Base-by-base conservation (phyloP, 169 alveolate genomes). In the Eimeria maxima region DNA sequence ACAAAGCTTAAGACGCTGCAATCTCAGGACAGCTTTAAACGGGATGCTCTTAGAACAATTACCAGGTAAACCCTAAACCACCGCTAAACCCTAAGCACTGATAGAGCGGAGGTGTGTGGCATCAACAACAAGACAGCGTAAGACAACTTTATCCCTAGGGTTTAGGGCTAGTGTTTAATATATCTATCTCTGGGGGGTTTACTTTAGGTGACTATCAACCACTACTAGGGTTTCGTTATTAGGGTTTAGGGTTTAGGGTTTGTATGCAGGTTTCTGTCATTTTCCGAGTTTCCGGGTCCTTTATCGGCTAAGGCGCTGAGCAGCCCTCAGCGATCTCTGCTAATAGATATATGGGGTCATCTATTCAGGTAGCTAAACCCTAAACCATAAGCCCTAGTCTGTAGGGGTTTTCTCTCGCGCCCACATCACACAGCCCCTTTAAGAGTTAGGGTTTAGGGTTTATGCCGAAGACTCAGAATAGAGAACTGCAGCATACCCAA, bases 281-380 rank as follows among this genome's bases (percentile, higher is more conserved):
- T 78, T 50, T 78, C 89, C 47, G 89, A 78, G 29, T 78, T 78
- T 47, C 89, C 89, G 2, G 89, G 89, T 13, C 89, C 89, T n/a
- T 67, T 78, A 18, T 78, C 89, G 13, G 89, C 89, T 18, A 78
- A 78, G 89, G 89, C 89, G n/a, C 47, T 78, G 89, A 78, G 89
- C n/a, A 78, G 89, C 89, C 89, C 89, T 44, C 89, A 78, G 69
- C 89, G 89, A 5, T 78, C 89, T 44, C 67, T 78, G 65, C 89
- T 78, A 22, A 78, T 78, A 42, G 89, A 78, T 11, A 78, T 78
- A 4, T 78, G 89, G 89, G 89, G 89, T 45, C 89, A 78, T 53
- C 67, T 78, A 24, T 78, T 78, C 69, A 78, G 89, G 89, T 45
- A 69, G 69, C 44, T 50, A 44, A 78, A 78, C 89, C 89, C 89